A percentile compares a stretch with the other conserved stretches of the same genome.
These are phyloP conservation scores for Dothistroma pini DNA, from an alignment of 2,329 filamentous ascomycete species.

Conservation along the genomic window DNA sequence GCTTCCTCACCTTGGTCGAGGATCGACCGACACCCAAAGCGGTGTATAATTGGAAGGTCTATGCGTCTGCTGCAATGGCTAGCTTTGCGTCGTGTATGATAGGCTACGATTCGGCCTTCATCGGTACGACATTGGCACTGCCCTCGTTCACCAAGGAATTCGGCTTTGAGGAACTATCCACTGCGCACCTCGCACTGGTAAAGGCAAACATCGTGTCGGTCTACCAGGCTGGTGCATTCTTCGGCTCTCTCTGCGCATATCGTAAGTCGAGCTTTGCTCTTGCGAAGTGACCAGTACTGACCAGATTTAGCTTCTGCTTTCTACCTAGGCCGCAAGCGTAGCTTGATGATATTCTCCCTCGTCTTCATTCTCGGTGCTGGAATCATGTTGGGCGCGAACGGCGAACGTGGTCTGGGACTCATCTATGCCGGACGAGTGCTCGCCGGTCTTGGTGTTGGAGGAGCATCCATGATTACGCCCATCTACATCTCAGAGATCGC, in stretches of 20 bases:
- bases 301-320: conserved; percentile 51
- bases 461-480: conserved; percentile 54
- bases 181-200: conserved; percentile 53
- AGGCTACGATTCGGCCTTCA: conserved; percentile 54
- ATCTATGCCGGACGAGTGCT: conserved; percentile 57
- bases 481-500: conserved; percentile 59
- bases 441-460: conserved; percentile 56
- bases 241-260: conserved; percentile 70
- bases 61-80: conserved; percentile 52
- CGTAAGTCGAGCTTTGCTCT: conserved; percentile 5
- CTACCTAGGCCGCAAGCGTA: conserved; percentile 64
- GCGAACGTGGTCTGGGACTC: conserved; percentile 56
- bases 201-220: conserved; percentile 75
- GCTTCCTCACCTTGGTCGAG: conserved; percentile 36
- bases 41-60: conserved; percentile 60
- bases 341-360: conserved; percentile 57
- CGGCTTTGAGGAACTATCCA: conserved; percentile 51
- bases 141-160: conserved; percentile 69
- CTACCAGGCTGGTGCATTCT: conserved; percentile 81
- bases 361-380: conserved; percentile 69
- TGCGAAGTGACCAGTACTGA: neutral
- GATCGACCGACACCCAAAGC: conserved; percentile 52
- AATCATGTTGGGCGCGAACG: conserved; percentile 66
- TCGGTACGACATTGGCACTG: conserved; percentile 70
- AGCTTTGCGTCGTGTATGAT: conserved; percentile 55